Evolutionary conservation across 768 basidiomycete species (phyloP).

Genomic region (Lentinula edodes): DNA sequence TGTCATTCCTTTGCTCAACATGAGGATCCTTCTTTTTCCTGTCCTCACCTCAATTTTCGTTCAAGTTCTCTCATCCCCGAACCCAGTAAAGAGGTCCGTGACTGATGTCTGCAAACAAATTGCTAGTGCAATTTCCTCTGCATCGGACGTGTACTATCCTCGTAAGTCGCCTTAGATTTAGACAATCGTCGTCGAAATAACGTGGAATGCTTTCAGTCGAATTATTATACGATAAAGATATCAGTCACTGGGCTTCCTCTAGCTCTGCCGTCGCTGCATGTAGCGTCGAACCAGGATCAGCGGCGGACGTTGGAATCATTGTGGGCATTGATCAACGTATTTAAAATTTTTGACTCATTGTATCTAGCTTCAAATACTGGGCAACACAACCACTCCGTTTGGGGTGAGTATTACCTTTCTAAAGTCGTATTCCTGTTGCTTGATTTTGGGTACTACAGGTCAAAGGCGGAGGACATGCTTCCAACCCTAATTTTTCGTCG

Average conservation of each 20-base stretch:
- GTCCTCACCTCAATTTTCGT: background rate
- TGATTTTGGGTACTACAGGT: slow-evolving; percentile 27
- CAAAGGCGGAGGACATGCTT: slow-evolving; percentile 57
- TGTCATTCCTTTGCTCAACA: background rate
- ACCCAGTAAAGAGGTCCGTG: background rate
- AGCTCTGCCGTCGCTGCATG: slow-evolving; percentile 42
- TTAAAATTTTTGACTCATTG: background rate
- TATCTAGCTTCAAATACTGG: background rate
- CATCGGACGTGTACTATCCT: slow-evolving; percentile 40
- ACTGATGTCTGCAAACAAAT: slow-evolving; percentile 31
- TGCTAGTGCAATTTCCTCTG: slow-evolving; percentile 28
- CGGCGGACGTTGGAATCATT: slow-evolving; percentile 43
- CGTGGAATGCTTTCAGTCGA: slow-evolving; percentile 10
- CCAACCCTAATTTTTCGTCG: slow-evolving; percentile 54
- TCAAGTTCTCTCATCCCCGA: background rate
- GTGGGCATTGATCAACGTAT: slow-evolving; percentile 24
- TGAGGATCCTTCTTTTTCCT: background rate
- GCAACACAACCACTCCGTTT: slow-evolving; percentile 9
- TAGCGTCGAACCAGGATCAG: slow-evolving; percentile 53
- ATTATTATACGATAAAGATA: slow-evolving; percentile 32
- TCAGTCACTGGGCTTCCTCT: slow-evolving; percentile 47
- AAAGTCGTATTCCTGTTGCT: background rate
- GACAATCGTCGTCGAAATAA: background rate
- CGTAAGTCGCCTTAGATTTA: slow-evolving; percentile 18
- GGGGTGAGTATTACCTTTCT: slow-evolving; percentile 7